Conservation (phyloP, 139 green algal species). For the Asterochloris erici region DNA sequence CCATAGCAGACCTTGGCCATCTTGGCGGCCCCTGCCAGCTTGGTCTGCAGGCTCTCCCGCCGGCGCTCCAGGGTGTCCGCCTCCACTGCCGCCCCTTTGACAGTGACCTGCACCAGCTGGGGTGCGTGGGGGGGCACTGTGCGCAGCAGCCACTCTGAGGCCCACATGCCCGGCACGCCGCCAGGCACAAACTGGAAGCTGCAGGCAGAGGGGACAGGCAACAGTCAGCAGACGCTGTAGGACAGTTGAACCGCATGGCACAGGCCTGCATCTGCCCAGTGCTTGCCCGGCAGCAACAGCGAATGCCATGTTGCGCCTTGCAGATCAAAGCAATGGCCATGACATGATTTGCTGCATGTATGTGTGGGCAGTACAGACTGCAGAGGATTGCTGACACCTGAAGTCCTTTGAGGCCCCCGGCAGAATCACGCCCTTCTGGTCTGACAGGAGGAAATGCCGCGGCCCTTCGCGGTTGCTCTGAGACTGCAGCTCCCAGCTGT, state of each 20-base stretch:
- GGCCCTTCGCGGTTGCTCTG: not conserved
- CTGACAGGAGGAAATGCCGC: not conserved
- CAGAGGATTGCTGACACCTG: not conserved
- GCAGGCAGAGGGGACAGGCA: not conserved
- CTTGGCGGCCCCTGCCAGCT: conserved; percentile 7
- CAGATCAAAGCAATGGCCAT: no score
- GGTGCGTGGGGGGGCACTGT: not conserved
- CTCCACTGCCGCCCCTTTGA: not conserved
- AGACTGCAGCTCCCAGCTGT: conserved; percentile 5
- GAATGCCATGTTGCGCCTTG: no score
- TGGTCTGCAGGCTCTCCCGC: not conserved
- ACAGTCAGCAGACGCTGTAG: no score
- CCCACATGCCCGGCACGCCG: not conserved
- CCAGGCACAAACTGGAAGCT: conserved; percentile 8
- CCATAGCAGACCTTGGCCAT: not conserved
- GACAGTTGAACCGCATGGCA: no score
- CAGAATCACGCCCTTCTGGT: conserved; percentile 1
- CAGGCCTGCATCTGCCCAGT: no score
- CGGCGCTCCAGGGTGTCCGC: not conserved
- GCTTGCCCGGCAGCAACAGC: no score
- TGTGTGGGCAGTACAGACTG: not conserved
- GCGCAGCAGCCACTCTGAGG: conserved; percentile 4
- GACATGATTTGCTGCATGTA: no score
- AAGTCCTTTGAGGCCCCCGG: conserved; percentile 6
- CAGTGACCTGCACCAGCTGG: not conserved